These are phyloP conservation scores for Orbilia javanica DNA, from an alignment of 2,329 filamentous ascomycete genomes.

Conservation along the genomic window DNA sequence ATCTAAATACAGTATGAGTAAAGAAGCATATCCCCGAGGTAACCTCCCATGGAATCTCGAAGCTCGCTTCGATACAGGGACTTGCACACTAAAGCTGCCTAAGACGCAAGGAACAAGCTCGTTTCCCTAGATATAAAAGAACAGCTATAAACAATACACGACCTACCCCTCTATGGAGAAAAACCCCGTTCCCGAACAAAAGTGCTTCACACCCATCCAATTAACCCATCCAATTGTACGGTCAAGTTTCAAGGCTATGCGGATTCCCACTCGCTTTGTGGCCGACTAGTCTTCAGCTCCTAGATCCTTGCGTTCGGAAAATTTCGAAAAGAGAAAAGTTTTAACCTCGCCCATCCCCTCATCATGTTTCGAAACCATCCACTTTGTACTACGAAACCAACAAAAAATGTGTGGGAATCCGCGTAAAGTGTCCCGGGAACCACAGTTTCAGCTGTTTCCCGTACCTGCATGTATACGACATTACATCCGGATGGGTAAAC, in stretches of 20 bases:
- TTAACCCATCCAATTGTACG: not conserved
- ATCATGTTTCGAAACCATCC: not conserved
- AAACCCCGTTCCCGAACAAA: not conserved
- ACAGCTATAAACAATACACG: too few relatives aligned
- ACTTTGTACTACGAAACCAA: constrained; percentile 30
- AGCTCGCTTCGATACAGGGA: constrained; percentile 1
- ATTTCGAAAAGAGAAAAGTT: not conserved
- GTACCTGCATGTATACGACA: constrained; percentile 25
- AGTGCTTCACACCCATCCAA: not conserved
- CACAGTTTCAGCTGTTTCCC: constrained; percentile 53
- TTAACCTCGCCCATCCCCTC: not conserved
- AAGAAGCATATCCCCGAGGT: constrained; percentile 7
- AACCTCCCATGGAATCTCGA: not conserved
- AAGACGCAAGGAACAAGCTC: constrained; percentile 14
- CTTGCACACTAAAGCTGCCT: not conserved
- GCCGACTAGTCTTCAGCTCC: not conserved
- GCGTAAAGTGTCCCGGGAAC: constrained; percentile 43
- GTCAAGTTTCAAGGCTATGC: too few relatives aligned
- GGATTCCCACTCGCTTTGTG: too few relatives aligned
- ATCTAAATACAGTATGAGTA: too few relatives aligned
- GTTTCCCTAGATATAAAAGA: too few relatives aligned
- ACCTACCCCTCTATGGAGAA: not conserved
- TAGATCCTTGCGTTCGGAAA: constrained; percentile 5
- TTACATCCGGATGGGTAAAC: too few relatives aligned
- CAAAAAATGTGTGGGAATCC: constrained; percentile 37